Conservation (phyloP, 2,329 filamentous ascomycete species). For the Ascochyta viciae-villosae region DNA sequence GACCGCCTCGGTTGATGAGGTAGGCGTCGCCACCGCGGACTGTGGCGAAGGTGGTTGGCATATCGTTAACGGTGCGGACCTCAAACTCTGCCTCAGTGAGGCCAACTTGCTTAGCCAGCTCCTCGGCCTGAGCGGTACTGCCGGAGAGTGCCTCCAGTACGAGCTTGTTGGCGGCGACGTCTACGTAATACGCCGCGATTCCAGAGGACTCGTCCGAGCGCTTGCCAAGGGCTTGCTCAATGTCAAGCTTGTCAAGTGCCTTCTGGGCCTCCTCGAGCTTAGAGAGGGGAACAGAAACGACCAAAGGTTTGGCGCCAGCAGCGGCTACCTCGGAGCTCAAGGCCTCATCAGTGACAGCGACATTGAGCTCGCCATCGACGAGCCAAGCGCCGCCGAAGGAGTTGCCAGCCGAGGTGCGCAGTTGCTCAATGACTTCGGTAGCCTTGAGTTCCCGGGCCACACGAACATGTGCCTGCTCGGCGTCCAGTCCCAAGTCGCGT, state of each 20-base stretch:
- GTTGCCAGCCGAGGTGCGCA: slow-evolving; percentile 41
- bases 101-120: slow-evolving; percentile 49
- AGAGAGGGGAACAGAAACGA: slow-evolving; percentile 47
- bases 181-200: slow-evolving; percentile 52
- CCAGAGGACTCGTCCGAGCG: slow-evolving; percentile 27
- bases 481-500: slow-evolving; percentile 52
- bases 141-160: slow-evolving; percentile 48
- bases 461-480: slow-evolving; percentile 49
- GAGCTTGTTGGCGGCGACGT: slow-evolving; percentile 52
- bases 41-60: slow-evolving; percentile 49
- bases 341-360: slow-evolving; percentile 50
- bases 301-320: slow-evolving; percentile 46
- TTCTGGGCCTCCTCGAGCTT: slow-evolving; percentile 49
- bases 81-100: slow-evolving; percentile 49
- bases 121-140: slow-evolving; percentile 47
- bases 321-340: slow-evolving; percentile 46
- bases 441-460: slow-evolving; percentile 50
- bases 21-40: slow-evolving; percentile 51
- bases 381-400: slow-evolving; percentile 53
- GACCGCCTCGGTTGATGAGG: slow-evolving; percentile 41
- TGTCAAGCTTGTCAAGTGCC: slow-evolving; percentile 49
- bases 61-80: slow-evolving; percentile 41
- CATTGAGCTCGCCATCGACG: slow-evolving; percentile 47
- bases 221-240: slow-evolving; percentile 32
- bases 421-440: slow-evolving; percentile 49